These are phyloP conservation scores for Apiospora koreana DNA, from an alignment of 2,329 filamentous ascomycete species.

Conservation along the genomic window DNA sequence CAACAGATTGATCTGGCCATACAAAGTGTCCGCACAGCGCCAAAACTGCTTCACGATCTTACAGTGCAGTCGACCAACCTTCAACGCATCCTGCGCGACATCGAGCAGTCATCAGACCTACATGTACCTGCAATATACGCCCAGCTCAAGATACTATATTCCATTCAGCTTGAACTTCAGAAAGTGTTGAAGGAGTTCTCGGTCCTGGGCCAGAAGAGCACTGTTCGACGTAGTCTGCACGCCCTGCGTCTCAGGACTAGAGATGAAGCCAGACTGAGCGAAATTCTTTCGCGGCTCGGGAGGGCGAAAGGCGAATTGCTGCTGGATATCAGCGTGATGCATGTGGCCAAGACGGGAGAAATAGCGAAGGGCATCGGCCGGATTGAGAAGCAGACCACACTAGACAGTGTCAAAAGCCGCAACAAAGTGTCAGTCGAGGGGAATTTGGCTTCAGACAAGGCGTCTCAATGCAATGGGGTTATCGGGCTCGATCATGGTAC, in stretches of 20 bases:
- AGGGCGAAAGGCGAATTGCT: not conserved
- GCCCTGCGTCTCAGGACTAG: not conserved
- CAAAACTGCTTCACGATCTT: not conserved
- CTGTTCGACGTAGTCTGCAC: not conserved
- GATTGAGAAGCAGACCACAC: not conserved
- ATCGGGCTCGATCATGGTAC: not conserved
- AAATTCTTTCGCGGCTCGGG: not conserved
- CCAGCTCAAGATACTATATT: not conserved
- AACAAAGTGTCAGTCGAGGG: not conserved
- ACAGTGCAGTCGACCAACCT: conserved; percentile 5
- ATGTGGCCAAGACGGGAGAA: not conserved
- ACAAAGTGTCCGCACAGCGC: conserved; percentile 8
- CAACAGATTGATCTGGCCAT: conserved; percentile 12
- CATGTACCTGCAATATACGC: conserved; percentile 2
- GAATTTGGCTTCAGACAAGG: not conserved
- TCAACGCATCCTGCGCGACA: not conserved
- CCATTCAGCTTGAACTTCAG: not conserved
- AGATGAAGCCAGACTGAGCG: not conserved
- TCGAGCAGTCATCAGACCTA: not conserved
- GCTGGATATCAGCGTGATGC: not conserved
- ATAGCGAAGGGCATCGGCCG: not conserved
- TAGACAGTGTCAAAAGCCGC: not conserved
- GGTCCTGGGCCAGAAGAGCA: not conserved
- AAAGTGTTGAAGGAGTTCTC: not conserved
- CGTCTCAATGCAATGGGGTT: not conserved